Percentiles rank a stretch among this genome's conserved stretches.
These are phyloP conservation scores for Huiozyma naganishii DNA, from an alignment of 805 yeast species.

Conservation along the genomic window DNA sequence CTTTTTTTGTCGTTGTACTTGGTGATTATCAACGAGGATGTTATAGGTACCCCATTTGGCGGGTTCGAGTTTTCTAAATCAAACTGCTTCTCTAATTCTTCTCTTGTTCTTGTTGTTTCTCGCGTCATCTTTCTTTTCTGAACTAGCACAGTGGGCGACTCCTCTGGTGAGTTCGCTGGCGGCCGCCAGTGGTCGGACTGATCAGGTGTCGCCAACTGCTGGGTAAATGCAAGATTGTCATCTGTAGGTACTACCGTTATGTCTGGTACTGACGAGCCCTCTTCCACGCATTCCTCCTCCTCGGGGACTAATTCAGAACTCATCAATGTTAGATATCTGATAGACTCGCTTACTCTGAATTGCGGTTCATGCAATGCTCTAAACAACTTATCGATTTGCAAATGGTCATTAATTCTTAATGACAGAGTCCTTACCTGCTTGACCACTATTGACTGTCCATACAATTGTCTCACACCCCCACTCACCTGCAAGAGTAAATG, in stretches of 20 bases:
- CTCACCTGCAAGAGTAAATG: background rate
- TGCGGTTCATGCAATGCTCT: background rate
- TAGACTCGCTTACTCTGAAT: background rate
- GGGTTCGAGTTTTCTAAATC: constrained; percentile 3
- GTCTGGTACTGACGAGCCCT: background rate
- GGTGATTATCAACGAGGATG: constrained; percentile 13
- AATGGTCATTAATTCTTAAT: too few species aligned
- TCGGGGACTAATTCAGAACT: background rate
- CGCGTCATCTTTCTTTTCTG: constrained; percentile 16
- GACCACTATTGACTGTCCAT: too few species aligned
- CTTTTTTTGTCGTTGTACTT: constrained; percentile 2
- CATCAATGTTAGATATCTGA: background rate
- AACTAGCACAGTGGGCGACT: constrained; percentile 16
- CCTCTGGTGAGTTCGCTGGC: constrained; percentile 5
- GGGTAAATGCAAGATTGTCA: background rate
- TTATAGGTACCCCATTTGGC: background rate
- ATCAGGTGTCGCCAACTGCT: background rate
- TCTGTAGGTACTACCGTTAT: background rate
- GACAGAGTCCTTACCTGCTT: too few species aligned
- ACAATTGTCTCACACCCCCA: too few species aligned
- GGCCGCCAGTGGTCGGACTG: background rate
- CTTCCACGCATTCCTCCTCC: background rate
- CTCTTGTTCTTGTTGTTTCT: constrained; percentile 11
- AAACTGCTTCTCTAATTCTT: constrained; percentile 9
- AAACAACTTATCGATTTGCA: too few species aligned